These are phyloP conservation scores for Crithidia fasciculata DNA, from an alignment of 208 protist species.

Conservation along the genomic window DNA sequence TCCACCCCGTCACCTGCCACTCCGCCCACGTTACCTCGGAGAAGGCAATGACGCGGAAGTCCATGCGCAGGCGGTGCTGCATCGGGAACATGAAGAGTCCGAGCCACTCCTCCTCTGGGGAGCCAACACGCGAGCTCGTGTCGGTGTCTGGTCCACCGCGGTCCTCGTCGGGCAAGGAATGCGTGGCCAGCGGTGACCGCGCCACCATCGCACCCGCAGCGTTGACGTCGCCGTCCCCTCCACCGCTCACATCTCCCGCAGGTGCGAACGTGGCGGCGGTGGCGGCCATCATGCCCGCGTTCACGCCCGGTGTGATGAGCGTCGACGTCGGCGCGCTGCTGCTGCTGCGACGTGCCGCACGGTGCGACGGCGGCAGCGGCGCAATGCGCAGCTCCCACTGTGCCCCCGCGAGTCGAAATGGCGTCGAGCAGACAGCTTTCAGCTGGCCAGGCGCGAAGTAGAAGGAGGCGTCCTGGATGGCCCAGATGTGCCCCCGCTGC, in stretches of 20 bases:
- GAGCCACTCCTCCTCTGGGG: constrained; percentile 56
- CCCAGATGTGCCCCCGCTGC: constrained; percentile 72
- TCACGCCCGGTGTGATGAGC: constrained; percentile 6
- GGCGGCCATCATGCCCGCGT: constrained; percentile 12
- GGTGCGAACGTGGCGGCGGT: not conserved
- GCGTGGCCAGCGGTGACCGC: constrained; percentile 14
- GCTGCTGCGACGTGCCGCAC: not conserved
- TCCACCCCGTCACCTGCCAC: constrained; percentile 72
- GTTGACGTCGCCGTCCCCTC: not conserved
- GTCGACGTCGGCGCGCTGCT: constrained; percentile 2
- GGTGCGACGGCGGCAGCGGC: constrained; percentile 34
- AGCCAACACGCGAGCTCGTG: not conserved
- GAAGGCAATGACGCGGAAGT: constrained; percentile 79
- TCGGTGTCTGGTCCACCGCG: not conserved
- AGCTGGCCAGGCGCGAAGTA: constrained; percentile 66
- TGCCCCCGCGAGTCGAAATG: constrained; percentile 57
- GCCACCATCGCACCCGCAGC: not conserved
- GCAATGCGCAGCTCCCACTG: constrained; percentile 78
- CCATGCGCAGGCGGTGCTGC: constrained; percentile 58
- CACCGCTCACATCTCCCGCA: not conserved
- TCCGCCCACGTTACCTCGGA: constrained; percentile 72
- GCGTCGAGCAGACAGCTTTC: constrained; percentile 61
- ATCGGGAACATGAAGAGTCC: constrained; percentile 70
- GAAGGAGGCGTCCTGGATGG: constrained; percentile 47
- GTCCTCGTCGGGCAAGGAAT: not conserved